Conservation (phyloP, 306 rosid species). For the Delonix regia region DNA sequence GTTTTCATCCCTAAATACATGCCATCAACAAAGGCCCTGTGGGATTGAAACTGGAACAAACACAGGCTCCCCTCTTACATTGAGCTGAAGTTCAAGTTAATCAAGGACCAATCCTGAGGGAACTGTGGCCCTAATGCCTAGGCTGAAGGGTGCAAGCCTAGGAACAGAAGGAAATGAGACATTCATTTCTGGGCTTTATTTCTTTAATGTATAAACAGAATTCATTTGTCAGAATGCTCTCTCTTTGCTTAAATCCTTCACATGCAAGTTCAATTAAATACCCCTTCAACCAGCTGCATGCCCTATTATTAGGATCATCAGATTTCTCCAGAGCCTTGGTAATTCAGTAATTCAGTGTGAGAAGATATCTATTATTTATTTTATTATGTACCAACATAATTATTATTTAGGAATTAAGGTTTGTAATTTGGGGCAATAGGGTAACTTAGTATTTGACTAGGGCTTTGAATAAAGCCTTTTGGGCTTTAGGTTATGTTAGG, state of each 20-base stretch:
- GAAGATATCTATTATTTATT: background rate
- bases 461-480: background rate
- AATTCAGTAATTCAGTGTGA: background rate
- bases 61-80: background rate
- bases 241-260: background rate
- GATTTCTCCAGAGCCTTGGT: background rate
- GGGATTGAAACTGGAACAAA: background rate
- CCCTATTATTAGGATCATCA: background rate
- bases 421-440: background rate
- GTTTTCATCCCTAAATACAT: background rate
- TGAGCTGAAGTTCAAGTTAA: background rate
- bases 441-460: background rate
- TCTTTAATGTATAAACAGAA: background rate
- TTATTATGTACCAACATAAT: background rate
- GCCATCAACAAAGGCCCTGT: background rate
- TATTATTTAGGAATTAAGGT: background rate
- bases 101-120: background rate
- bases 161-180: background rate
- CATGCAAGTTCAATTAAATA: background rate
- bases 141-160: background rate
- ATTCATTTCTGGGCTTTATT: background rate
- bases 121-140: background rate
- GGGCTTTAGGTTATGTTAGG: background rate
- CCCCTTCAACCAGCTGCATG: conserved; percentile 14
- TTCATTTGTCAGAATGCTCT: background rate